Percentiles rank a stretch among this genome's conserved stretches.
phyloP scores from a whole-genome alignment of 2,329 filamentous ascomycete species.

The Phaeosphaeria sp. region DNA sequence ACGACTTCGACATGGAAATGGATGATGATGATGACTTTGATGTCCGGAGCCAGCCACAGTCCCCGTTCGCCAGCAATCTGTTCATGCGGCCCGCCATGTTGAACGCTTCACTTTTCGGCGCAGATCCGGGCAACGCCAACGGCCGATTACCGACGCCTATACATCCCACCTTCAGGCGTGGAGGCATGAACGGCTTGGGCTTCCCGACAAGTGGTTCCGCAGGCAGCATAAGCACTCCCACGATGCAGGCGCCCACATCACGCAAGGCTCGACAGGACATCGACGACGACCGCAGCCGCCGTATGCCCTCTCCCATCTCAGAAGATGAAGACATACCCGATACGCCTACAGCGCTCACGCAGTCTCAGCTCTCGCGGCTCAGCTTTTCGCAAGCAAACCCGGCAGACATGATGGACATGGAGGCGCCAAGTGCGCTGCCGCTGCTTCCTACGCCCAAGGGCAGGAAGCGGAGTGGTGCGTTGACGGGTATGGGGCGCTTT shows the following conservation, averaged over 20 bases:
- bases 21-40: constrained; percentile 42
- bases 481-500: constrained; percentile 49
- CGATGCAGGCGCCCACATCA: constrained; percentile 23
- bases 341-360: constrained; percentile 44
- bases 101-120: constrained; percentile 35
- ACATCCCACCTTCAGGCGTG: constrained; percentile 44
- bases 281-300: constrained; percentile 34
- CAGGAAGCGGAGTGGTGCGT: constrained; percentile 48
- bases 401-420: constrained; percentile 43
- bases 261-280: constrained; percentile 27
- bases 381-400: constrained; percentile 37
- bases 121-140: constrained; percentile 25
- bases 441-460: constrained; percentile 35
- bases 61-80: constrained; percentile 33
- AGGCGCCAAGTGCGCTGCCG: constrained; percentile 15
- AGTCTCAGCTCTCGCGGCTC: constrained; percentile 47
- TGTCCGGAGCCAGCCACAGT: constrained; percentile 45
- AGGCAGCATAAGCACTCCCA: constrained; percentile 15
- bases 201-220: constrained; percentile 39
- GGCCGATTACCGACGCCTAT: constrained; percentile 50
- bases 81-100: constrained; percentile 45
- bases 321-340: constrained; percentile 48
- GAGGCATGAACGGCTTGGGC: constrained; percentile 33
- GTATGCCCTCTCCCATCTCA: constrained; percentile 51
- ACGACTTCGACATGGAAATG: constrained; percentile 47